phyloP scores from a whole-genome alignment of 2,329 filamentous ascomycete species.

The Alternaria postmessia region DNA sequence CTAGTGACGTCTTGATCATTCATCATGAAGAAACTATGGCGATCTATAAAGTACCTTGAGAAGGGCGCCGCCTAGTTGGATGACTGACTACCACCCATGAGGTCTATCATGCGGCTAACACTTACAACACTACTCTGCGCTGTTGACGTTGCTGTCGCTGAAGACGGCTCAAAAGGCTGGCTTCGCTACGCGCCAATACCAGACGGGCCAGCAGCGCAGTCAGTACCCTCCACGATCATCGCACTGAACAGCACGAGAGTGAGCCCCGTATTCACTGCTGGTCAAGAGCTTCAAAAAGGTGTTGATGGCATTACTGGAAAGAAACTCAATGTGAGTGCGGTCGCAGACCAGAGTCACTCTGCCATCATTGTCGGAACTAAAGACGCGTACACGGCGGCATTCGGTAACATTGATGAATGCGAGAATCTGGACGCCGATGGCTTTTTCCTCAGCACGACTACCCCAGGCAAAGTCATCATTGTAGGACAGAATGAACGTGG shows the following conservation, averaged over 20 bases:
- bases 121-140: slow-evolving; percentile 5
- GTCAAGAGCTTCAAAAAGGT: slow-evolving; percentile 65
- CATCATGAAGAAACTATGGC: not conserved
- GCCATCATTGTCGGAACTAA: slow-evolving; percentile 61
- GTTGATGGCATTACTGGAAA: slow-evolving; percentile 66
- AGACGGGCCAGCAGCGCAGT: slow-evolving; percentile 48
- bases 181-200: slow-evolving; percentile 68
- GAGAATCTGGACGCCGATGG: slow-evolving; percentile 64
- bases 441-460: slow-evolving; percentile 65
- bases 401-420: slow-evolving; percentile 43
- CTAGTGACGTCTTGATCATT: slow-evolving; percentile 7
- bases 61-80: not conserved
- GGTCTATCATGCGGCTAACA: slow-evolving; percentile 15
- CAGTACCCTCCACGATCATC: slow-evolving; percentile 60
- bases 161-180: slow-evolving; percentile 70
- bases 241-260: slow-evolving; percentile 62
- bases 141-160: slow-evolving; percentile 50
- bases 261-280: slow-evolving; percentile 68
- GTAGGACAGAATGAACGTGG: slow-evolving; percentile 72
- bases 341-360: slow-evolving; percentile 27
- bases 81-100: not conserved
- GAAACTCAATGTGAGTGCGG: slow-evolving; percentile 49
- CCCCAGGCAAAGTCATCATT: slow-evolving; percentile 61
- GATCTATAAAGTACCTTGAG: slow-evolving; percentile 10
- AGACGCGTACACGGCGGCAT: slow-evolving; percentile 52